Base-by-base conservation (phyloP, 2,329 filamentous ascomycete genomes). In the Tolypocladium tropicale region DNA sequence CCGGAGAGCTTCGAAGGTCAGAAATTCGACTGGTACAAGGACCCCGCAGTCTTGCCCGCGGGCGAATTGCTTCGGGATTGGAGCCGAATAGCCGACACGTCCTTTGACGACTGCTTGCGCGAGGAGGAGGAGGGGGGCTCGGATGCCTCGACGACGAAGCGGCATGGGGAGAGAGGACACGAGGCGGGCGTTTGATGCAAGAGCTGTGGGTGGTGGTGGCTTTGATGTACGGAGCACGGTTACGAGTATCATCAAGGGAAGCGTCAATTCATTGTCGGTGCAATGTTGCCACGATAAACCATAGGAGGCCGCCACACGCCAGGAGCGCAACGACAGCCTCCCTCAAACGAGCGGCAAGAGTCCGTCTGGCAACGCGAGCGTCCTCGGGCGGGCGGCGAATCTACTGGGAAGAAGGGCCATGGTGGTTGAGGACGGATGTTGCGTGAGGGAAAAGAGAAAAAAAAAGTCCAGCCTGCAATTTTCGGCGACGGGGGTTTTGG, bases 241-340 rank as follows among this genome's bases (percentile, higher is more conserved):
- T n/a, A n/a, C n/a, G n/a, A n/a, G n/a, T n/a, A n/a, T n/a, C n/a
- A n/a, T n/a, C n/a, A n/a, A n/a, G n/a, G n/a, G n/a, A n/a, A n/a
- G n/a, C n/a, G n/a, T n/a, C n/a, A n/a, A n/a, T n/a, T n/a, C n/a
- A n/a, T n/a, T n/a, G n/a, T n/a, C n/a, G 4, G 23, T 57, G 46
- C 21, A 34, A 72, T 75, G 72, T 75, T 62, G 71, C 73, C 72
- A 69, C 69, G 56, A 65, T 64, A 64, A 71, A 73, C 72, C 73
- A 76, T 76, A 62, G 72, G 73, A 70, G 68, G 70, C 70, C 68
- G 68, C 67, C 70, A 74, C 70, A 74, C 67, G 57, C 55, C 60
- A 59, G 67, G 65, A 43, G 63, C 64, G 67, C 68, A 55, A 57
- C 21, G 6, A 64, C 69, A 69, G 62, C 68, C 69, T 72, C 73